Base-by-base conservation (phyloP, 2,329 filamentous ascomycete genomes). In the Dactylonectria estremocensis region DNA sequence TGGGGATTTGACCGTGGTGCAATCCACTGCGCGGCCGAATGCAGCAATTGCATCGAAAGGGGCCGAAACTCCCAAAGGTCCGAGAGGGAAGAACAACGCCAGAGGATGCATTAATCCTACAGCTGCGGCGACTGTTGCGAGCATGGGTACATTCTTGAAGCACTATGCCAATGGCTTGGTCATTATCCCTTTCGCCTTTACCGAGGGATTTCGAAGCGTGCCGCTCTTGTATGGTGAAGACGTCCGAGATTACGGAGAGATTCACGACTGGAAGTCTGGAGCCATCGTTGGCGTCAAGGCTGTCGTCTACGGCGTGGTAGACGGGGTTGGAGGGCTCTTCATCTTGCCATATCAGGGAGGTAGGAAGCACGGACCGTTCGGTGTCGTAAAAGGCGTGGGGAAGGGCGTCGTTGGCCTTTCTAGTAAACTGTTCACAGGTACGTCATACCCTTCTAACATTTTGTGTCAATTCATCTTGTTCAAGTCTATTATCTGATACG, bases 251-350 rank as follows among this genome's bases (percentile, higher is more conserved):
- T 53, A 53, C 18, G 50, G 50, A 7, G 16, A 14, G 9, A 53
- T 53, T 53, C n/a, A 35, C 50, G 50, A 53, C 28, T 35, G 24
- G 50, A 53, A 35, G 50, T 53, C 50, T 10, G 50, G 50, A 31
- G n/a, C 31, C 20, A 24, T 35, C 2, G 24, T n/a, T 20, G 50
- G 50, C 8, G 50, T 6, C 28, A 53, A 53, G 28, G 28, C 16
- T 10, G 11, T 53, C 2, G 14, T 33, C 5, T 53, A 33, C 11
- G 50, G 50, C 5, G 13, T 53, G n/a, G 11, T 53, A 5, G 50
- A 53, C 7, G 50, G 50, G 18, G 50, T 53, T 14, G 16, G 5
- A 5, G 50, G 16, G 1, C 9, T 53, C 3, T 53, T 53, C 8
- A n/a, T 53, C 11, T 18, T 53, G 5, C 50, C 50, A 8, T 53